Evolutionary conservation across 2,329 filamentous ascomycete species (phyloP).

Genomic region (Phaeosphaeria sp.): DNA sequence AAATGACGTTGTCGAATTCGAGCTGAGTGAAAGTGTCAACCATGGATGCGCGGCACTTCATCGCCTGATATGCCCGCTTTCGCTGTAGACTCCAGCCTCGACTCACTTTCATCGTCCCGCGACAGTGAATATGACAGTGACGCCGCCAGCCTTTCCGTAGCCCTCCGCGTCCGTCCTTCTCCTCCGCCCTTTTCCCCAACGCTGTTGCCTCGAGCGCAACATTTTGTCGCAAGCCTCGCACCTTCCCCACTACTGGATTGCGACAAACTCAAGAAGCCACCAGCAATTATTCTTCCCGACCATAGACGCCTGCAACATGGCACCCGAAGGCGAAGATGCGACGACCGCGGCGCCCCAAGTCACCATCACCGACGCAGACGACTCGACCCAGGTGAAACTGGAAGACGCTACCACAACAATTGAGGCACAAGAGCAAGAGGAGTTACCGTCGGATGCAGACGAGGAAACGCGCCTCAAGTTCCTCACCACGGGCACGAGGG

Average conservation of each 20-base stretch:
- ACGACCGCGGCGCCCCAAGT: constrained; percentile 14
- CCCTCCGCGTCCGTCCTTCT: background rate
- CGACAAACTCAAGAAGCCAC: background rate
- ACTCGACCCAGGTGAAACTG: constrained; percentile 10
- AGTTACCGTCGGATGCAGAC: constrained; percentile 42
- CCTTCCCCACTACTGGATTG: background rate
- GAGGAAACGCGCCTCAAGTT: constrained; percentile 51
- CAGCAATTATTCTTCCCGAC: background rate
- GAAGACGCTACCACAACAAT: constrained; percentile 10
- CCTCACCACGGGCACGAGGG: constrained; percentile 58
- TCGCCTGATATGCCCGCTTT: constrained; percentile 4
- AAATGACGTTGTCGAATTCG: constrained; percentile 4
- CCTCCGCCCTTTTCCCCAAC: constrained; percentile 1
- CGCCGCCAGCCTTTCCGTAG: background rate
- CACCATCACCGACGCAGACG: constrained; percentile 10
- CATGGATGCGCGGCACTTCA: constrained; percentile 1
- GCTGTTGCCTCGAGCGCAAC: constrained; percentile 24
- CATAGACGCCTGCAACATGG: constrained; percentile 11
- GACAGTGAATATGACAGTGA: background rate
- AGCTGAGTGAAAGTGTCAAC: constrained; percentile 1
- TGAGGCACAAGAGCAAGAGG: constrained; percentile 19
- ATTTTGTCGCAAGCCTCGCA: background rate
- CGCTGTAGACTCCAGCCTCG: background rate
- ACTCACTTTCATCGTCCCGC: background rate
- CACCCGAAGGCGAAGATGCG: constrained; percentile 11